Conservation (phyloP, 331 rosid species). For the Acacia concinna region DNA sequence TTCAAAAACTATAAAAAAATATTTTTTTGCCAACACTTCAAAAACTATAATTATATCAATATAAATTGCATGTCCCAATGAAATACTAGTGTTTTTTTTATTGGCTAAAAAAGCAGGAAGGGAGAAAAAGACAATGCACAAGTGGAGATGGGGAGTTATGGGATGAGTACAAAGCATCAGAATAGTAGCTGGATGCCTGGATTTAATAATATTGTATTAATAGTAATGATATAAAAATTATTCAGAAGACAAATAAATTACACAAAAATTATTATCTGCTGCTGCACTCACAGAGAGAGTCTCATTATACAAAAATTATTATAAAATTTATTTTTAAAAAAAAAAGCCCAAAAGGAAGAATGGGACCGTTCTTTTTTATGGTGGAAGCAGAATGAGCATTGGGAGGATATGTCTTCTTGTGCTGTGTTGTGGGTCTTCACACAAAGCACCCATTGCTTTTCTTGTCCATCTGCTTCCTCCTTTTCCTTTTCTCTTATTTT, state of each 20-base stretch:
- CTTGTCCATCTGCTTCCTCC: constrained; percentile 43
- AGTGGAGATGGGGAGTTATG: constrained; percentile 41
- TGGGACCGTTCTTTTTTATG: constrained; percentile 38
- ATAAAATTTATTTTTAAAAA: not conserved
- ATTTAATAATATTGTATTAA: not conserved
- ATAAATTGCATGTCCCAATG: no score
- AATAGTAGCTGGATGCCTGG: constrained; percentile 29
- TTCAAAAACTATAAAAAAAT: not conserved
- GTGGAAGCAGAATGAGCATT: constrained; percentile 47
- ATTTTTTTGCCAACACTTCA: no score
- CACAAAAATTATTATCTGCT: no score
- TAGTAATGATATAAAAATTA: not conserved
- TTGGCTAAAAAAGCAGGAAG: not conserved
- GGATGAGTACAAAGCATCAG: constrained; percentile 22
- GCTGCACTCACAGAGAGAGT: not conserved
- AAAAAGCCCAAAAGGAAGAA: not conserved
- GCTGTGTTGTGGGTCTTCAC: constrained; percentile 45
- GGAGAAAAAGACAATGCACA: not conserved
- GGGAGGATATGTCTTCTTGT: constrained; percentile 30
- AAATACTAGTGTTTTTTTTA: no score
- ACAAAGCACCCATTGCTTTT: constrained; percentile 39
- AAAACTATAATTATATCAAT: not conserved
- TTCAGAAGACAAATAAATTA: no score
- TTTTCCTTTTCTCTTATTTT: not conserved
- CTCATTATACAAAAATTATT: constrained; percentile 15